These are phyloP conservation scores for Moricandia arvensis DNA, from an alignment of 345 rosid species.

Conservation along the genomic window DNA sequence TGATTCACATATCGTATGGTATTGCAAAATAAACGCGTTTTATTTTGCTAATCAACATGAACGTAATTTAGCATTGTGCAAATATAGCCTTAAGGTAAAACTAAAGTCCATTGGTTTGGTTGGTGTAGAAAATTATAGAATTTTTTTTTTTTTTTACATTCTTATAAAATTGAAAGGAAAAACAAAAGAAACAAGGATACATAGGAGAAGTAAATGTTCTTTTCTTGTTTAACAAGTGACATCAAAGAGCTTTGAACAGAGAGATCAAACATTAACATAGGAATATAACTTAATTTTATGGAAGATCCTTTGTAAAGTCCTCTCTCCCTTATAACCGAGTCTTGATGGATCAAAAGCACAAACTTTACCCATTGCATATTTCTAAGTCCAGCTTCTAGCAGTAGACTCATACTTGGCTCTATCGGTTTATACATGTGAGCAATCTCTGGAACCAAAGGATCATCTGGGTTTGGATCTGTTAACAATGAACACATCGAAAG, in stretches of 20 bases:
- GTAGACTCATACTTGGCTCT: conserved; percentile 62
- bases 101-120: neutral
- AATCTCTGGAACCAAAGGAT: conserved; percentile 74
- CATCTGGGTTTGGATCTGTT: conserved; percentile 78
- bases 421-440: conserved; percentile 78
- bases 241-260: conserved; percentile 9
- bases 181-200: conserved; percentile 3
- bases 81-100: neutral
- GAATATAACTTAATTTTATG: conserved; percentile 25
- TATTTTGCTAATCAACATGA: neutral
- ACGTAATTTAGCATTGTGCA: neutral
- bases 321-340: conserved; percentile 17
- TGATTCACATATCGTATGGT: conserved; percentile 2
- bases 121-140: neutral
- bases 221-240: neutral
- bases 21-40: neutral
- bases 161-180: neutral
- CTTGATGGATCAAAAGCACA: conserved; percentile 22
- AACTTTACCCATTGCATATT: conserved; percentile 65
- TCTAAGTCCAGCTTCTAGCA: conserved; percentile 85
- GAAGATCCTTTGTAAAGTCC: conserved; percentile 23
- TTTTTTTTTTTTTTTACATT: neutral
- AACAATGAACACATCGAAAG: conserved; percentile 73
- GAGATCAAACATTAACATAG: conserved; percentile 17
- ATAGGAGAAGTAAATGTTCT: conserved; percentile 7